Evolutionary conservation across 495 filamentous ascomycete genomes (phyloP).

Genomic region (Immersiella caudata): DNA sequence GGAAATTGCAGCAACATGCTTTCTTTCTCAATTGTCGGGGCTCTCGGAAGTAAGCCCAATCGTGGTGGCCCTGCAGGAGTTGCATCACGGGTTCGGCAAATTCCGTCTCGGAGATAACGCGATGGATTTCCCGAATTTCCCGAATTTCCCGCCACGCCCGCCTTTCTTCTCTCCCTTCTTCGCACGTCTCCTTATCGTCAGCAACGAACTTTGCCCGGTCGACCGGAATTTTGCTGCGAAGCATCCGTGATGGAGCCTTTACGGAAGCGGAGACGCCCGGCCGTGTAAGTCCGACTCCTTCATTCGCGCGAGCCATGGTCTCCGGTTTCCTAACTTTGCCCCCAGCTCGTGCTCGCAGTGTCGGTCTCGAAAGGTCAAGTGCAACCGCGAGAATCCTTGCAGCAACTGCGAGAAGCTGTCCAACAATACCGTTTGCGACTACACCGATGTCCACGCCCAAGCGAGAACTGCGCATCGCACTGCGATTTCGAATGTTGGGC

Average conservation of each 20-base stretch:
- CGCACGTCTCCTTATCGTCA: too few relatives aligned
- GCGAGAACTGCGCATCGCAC: not conserved
- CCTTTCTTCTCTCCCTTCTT: too few relatives aligned
- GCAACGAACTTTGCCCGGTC: too few relatives aligned
- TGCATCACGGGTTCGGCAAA: too few relatives aligned
- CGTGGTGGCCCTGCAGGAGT: too few relatives aligned
- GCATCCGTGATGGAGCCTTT: not conserved
- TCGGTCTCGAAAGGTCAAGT: conserved; percentile 41
- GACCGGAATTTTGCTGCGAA: too few relatives aligned
- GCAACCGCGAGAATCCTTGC: conserved; percentile 41
- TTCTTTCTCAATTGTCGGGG: too few relatives aligned
- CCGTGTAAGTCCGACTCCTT: conserved; percentile 1
- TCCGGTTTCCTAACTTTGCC: not conserved
- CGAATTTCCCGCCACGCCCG: too few relatives aligned
- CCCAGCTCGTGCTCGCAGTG: conserved; percentile 39
- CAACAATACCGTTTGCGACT: conserved; percentile 46
- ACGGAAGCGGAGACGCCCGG: conserved; percentile 14
- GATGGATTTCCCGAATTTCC: too few relatives aligned
- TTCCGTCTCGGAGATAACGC: too few relatives aligned
- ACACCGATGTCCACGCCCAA: not conserved
- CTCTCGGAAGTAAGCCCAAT: too few relatives aligned
- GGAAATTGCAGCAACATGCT: too few relatives aligned
- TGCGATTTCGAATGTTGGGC: not conserved
- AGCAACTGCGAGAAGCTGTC: conserved; percentile 55
- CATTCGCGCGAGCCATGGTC: not conserved